Base-by-base conservation (phyloP, 208 protist species). In the Herpetomonas tarakana region DNA sequence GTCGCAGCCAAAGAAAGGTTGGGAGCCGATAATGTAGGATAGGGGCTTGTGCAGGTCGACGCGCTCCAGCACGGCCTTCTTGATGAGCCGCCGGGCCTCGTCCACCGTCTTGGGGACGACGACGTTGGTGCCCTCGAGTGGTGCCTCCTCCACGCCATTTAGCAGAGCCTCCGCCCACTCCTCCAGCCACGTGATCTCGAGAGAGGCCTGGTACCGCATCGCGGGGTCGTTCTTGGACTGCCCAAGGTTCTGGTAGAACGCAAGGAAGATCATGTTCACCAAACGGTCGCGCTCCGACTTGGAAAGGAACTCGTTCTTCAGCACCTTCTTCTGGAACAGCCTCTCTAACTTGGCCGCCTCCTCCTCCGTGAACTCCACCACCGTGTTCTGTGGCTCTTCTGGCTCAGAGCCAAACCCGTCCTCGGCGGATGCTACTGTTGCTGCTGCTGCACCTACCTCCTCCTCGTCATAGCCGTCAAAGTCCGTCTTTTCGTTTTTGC, bases 1-100 rank as follows among this genome's bases (percentile, higher is more conserved):
- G 31, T 86, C 62, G 56, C 84, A 92, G 25, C 83, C 83, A 62
- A 85, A 91, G 67, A 93, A 96, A 3, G 85, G 90, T 70, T 96
- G 90, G 9, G 63, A 71, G 58, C 86, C 86, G 41, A 92, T 86
- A 53, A 96, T 93, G 66, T 96, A 96, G 0, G 84, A 79, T 9
- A 96, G 72, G 19, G 90, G 90, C 61, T 93, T 93, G 46, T 91
- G 74, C 50, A 92, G 49, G 41, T 92, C 84, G 4, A 87, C 77
- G 4, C 90, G 83, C 60, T 93, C 71, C 2, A 93, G 58, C 14
- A 93, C 74, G 11, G 86, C 66, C 53, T 64, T 65, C 68, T 93
- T 96, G 2, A 93, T 70, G 11, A 65, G 61, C 6, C 71, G 68
- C 1, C 87, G 80, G 26, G 65, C 71, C 1, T 78, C 69, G 35